Percentiles rank a stretch among this genome's conserved stretches.
phyloP scores from a whole-genome alignment of 371 early-diverging fungal species.

The Synchytrium microbalum region DNA sequence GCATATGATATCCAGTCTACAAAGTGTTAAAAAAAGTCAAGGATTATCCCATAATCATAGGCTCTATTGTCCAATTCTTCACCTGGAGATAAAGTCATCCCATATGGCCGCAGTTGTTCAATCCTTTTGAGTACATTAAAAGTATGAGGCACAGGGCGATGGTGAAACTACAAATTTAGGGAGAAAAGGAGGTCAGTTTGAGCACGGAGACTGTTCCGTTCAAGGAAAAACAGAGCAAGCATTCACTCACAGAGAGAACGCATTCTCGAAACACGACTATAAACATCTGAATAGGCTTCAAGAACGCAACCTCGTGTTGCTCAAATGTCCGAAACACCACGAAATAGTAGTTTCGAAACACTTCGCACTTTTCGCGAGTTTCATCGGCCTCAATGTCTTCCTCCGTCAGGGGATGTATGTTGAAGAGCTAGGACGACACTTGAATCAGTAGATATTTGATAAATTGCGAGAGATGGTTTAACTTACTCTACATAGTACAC shows the following conservation, averaged over 20 bases:
- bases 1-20: conserved; percentile 86
- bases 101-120: conserved; percentile 59
- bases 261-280: conserved; percentile 74
- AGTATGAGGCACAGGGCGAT: conserved; percentile 59
- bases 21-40: conserved; percentile 15
- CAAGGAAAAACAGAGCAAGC: conserved; percentile 6
- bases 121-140: conserved; percentile 68
- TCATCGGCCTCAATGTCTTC: conserved; percentile 90
- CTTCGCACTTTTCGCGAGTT: conserved; percentile 86
- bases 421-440: conserved; percentile 30
- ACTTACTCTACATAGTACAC: conserved; percentile 49
- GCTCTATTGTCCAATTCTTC: conserved; percentile 21
- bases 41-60: conserved; percentile 26
- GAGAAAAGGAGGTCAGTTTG: conserved; percentile 4
- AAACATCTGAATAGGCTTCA: conserved; percentile 67
- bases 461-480: conserved; percentile 7
- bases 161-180: conserved; percentile 49
- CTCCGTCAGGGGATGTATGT: conserved; percentile 82
- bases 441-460: neutral
- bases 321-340: conserved; percentile 74
- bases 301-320: conserved; percentile 50
- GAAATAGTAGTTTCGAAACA: conserved; percentile 85
- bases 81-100: conserved; percentile 36
- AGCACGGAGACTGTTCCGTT: neutral
- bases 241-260: conserved; percentile 55